Evolutionary conservation across 441 rosid species (phyloP).

Genomic region (Hypseocharis bilobata): DNA sequence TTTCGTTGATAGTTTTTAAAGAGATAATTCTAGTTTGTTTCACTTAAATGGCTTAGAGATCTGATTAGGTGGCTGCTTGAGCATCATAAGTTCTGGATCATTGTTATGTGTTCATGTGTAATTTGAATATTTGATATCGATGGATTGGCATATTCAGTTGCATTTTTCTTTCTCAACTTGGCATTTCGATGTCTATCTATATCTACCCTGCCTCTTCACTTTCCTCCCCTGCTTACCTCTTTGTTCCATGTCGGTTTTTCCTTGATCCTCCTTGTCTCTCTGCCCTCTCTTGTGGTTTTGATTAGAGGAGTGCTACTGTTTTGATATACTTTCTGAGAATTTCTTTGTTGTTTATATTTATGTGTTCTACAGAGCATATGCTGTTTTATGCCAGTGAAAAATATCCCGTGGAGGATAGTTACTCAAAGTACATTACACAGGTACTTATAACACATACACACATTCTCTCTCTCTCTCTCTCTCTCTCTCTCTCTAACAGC

Average conservation of each 20-base stretch:
- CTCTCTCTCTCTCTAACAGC: too few relatives aligned
- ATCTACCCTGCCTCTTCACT: neutral
- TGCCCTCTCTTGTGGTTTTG: neutral
- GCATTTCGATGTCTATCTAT: too few relatives aligned
- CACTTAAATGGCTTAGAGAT: neutral
- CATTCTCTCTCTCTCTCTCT: too few relatives aligned
- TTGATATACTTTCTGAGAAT: neutral
- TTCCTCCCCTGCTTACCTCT: neutral
- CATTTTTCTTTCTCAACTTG: neutral
- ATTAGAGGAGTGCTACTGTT: neutral
- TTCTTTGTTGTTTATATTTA: neutral
- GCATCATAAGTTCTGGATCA: neutral
- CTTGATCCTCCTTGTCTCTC: neutral
- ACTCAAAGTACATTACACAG: slow-evolving; percentile 75
- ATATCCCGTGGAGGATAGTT: slow-evolving; percentile 82
- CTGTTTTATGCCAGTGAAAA: slow-evolving; percentile 82
- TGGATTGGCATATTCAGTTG: neutral
- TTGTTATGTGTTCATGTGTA: neutral
- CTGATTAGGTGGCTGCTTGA: neutral
- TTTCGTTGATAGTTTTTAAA: too few relatives aligned
- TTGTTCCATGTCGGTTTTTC: neutral
- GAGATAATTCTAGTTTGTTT: neutral
- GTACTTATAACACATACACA: slow-evolving; percentile 33
- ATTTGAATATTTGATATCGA: neutral
- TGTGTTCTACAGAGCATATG: slow-evolving; percentile 67